Evolutionary conservation across 1,139 yeast genomes (phyloP), one percentile per base, ranked within the genome.

Genomic region (Hyphopichia wangnamkhiaoensis): DNA sequence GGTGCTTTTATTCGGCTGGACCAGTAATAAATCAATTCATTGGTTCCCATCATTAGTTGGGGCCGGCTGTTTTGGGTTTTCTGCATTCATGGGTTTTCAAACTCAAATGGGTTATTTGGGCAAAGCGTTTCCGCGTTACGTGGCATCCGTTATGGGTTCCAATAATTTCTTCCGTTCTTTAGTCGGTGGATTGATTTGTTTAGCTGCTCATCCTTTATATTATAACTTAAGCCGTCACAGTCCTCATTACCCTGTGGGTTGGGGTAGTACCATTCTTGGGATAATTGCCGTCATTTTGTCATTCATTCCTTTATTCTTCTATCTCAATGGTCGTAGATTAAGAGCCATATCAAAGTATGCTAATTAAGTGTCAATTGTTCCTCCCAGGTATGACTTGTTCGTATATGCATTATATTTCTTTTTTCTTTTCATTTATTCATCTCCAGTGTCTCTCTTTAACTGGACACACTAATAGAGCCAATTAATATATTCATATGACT

Each of bases 91-190:
- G 14, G 51, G 59, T 23, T 61, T 63, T 52, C 70, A 65, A 48
- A 56, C 61, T 12, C 55, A 52, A 53, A 68, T 54, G 43, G 74
- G 77, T 41, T 85, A 84, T 52, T 67, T 84, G 33, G 81, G 81
- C 5, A 84, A 81, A 56, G 77, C 84, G 0, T 33, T 33, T 15
- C 28, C 28, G 13, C 30, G 35, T 8, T 33, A 33, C 24, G 30
- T 33, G 15, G 35, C 35, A 5, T 33, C 35, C 5, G 35, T 25
- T 3, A 33, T 25, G 30, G 35, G 23, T n/a, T 13, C 35, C 5
- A 33, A 33, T 18, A 15, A 19, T n/a, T 33, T 33, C 26, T 25
- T 24, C 24, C 30, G 35, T 8, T 33, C 35, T 4, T 5, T 26
- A 13, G 17, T 33, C 14, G 35, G 35, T 16, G 35, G 35, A 2